Percentiles rank a stretch among this genome's conserved stretches.
These are phyloP conservation scores for Murraya koenigii DNA, from an alignment of 345 rosid species.

Conservation along the genomic window DNA sequence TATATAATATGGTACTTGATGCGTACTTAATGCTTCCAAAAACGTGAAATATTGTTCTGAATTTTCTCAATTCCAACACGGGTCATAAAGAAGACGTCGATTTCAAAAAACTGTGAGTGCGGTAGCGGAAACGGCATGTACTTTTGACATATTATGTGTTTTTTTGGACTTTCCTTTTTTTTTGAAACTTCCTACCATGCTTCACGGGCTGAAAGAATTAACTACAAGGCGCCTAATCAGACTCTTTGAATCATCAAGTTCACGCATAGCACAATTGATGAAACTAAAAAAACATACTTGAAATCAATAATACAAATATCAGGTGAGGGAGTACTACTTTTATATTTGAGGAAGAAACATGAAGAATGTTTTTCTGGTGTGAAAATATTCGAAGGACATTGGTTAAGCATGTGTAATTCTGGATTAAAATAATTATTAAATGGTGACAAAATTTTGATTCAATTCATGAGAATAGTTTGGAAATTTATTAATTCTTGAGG, in stretches of 20 bases:
- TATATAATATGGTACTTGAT: not conserved
- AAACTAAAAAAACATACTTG: not conserved
- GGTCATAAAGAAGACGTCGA: not conserved
- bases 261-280: slow-evolving; percentile 34
- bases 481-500: not conserved
- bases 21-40: not conserved
- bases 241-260: not conserved
- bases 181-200: not conserved
- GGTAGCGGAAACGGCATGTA: not conserved
- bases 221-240: too few species aligned
- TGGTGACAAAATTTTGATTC: not conserved
- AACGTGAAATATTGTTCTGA: not conserved
- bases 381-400: too few species aligned
- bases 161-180: not conserved
- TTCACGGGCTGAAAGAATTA: not conserved
- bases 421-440: not conserved
- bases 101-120: not conserved
- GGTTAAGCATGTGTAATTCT: not conserved
- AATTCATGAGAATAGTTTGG: not conserved
- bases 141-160: slow-evolving; percentile 12
- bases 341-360: not conserved
- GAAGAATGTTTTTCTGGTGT: not conserved
- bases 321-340: not conserved
- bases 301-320: not conserved
- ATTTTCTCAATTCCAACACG: not conserved